Conservation (phyloP, 148 eudicot genomes). For the Camellia japonica region DNA sequence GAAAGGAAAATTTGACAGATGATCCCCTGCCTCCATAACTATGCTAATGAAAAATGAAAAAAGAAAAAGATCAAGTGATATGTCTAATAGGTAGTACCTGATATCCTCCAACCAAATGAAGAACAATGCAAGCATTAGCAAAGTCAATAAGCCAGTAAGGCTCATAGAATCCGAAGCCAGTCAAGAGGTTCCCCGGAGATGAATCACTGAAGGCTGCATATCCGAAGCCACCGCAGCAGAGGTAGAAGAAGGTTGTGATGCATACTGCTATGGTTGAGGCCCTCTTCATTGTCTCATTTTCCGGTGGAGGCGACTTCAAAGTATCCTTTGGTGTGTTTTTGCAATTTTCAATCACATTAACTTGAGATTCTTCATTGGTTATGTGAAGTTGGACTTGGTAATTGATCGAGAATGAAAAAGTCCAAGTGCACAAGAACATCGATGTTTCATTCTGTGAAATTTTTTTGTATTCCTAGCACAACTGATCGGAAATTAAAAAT, state of each 20-base stretch:
- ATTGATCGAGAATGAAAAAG: no score
- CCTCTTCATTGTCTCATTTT: slow-evolving; percentile 61
- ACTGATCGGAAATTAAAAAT: not conserved
- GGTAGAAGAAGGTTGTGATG: slow-evolving; percentile 59
- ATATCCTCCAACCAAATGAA: slow-evolving; percentile 64
- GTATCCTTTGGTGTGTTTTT: slow-evolving; percentile 48
- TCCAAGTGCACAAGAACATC: no score
- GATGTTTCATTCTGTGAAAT: no score
- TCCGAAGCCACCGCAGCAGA: slow-evolving; percentile 67
- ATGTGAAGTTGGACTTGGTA: not conserved
- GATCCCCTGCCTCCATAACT: no score
- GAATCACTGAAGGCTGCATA: slow-evolving; percentile 79
- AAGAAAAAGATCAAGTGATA: no score
- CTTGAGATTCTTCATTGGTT: not conserved
- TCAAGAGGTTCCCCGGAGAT: slow-evolving; percentile 53
- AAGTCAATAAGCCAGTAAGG: slow-evolving; percentile 62
- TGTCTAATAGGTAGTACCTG: slow-evolving; percentile 32
- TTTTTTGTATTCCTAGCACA: no score
- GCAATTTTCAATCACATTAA: not conserved
- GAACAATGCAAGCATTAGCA: slow-evolving; percentile 61
- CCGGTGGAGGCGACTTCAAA: slow-evolving; percentile 46
- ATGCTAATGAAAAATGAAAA: no score
- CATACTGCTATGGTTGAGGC: slow-evolving; percentile 46
- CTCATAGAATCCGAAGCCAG: slow-evolving; percentile 61
- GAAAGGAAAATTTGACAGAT: no score